Evolutionary conservation across 75 land plant species (phyloP).

Genomic region (Cunninghamia lanceolata): DNA sequence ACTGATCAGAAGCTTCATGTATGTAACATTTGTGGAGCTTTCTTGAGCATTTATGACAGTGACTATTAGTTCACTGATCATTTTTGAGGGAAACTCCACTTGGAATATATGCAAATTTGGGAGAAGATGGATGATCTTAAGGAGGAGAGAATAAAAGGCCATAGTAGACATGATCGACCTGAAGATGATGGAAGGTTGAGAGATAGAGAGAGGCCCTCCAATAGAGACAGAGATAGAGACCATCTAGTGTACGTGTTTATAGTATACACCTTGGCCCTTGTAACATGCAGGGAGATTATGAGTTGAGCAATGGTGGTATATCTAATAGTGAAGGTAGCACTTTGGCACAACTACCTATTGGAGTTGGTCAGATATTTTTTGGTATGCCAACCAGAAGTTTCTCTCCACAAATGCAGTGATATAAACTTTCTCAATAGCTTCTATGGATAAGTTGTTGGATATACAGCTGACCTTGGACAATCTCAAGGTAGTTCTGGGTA

Average conservation of each 20-base stretch:
- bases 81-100: slow-evolving; percentile 98
- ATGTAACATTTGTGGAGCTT: slow-evolving; percentile 99
- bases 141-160: slow-evolving; percentile 62
- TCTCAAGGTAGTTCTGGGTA: too few relatives aligned
- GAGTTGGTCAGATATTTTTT: neutral
- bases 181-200: slow-evolving; percentile 57
- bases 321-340: neutral
- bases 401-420: too few relatives aligned
- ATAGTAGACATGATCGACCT: slow-evolving; percentile 39
- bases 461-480: too few relatives aligned
- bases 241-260: neutral
- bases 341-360: neutral
- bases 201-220: slow-evolving; percentile 47
- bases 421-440: too few relatives aligned
- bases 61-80: slow-evolving; percentile 95
- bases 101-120: slow-evolving; percentile 96
- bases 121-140: slow-evolving; percentile 91
- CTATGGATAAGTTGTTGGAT: too few relatives aligned
- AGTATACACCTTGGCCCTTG: neutral
- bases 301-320: neutral
- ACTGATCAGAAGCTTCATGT: slow-evolving; percentile 98
- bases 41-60: too few relatives aligned
- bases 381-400: slow-evolving; percentile 32
- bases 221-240: slow-evolving; percentile 34
- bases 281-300: slow-evolving; percentile 3